Conservation (phyloP, 441 rosid genomes). For the Hura crepitans region DNA sequence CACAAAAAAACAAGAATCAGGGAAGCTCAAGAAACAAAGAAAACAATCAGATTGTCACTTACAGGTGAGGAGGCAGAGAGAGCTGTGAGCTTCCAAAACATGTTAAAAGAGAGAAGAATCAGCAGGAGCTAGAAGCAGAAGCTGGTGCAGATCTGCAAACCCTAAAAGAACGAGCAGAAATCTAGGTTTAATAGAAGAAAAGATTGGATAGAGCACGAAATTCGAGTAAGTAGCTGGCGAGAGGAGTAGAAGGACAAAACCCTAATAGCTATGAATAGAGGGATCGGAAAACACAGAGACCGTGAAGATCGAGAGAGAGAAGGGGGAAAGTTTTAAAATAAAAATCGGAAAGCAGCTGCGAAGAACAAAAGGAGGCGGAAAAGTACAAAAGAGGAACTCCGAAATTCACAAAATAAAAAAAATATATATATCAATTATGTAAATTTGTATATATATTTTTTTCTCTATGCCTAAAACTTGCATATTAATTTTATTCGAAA, state of each 20-base stretch:
- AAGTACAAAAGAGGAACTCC: slow-evolving; percentile 36
- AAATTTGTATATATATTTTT: background rate
- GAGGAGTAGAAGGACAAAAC: slow-evolving; percentile 15
- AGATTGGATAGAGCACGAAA: slow-evolving; percentile 20
- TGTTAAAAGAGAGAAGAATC: slow-evolving; percentile 26
- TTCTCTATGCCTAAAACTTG: too few relatives aligned
- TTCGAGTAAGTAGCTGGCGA: slow-evolving; percentile 5
- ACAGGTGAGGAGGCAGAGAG: slow-evolving; percentile 85
- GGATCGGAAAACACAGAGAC: slow-evolving; percentile 24
- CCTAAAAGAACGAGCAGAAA: slow-evolving; percentile 35
- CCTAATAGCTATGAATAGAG: slow-evolving; percentile 25
- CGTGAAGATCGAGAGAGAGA: slow-evolving; percentile 31
- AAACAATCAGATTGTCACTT: slow-evolving; percentile 28
- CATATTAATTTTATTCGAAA: too few relatives aligned
- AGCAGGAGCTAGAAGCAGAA: slow-evolving; percentile 8
- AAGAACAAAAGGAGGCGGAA: slow-evolving; percentile 23
- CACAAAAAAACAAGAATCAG: background rate
- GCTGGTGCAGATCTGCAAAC: slow-evolving; percentile 46
- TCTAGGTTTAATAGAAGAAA: slow-evolving; percentile 29
- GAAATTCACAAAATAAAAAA: slow-evolving; percentile 22
- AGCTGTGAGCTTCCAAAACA: slow-evolving; percentile 90
- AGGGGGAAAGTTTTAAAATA: slow-evolving; percentile 1
- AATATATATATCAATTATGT: background rate
- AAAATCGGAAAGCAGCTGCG: slow-evolving; percentile 16
- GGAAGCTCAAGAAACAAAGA: background rate